Percentiles rank a stretch among this genome's conserved stretches.
These are phyloP conservation scores for Abortiporus biennis DNA, from an alignment of 1,284 basidiomycete species.

Conservation along the genomic window DNA sequence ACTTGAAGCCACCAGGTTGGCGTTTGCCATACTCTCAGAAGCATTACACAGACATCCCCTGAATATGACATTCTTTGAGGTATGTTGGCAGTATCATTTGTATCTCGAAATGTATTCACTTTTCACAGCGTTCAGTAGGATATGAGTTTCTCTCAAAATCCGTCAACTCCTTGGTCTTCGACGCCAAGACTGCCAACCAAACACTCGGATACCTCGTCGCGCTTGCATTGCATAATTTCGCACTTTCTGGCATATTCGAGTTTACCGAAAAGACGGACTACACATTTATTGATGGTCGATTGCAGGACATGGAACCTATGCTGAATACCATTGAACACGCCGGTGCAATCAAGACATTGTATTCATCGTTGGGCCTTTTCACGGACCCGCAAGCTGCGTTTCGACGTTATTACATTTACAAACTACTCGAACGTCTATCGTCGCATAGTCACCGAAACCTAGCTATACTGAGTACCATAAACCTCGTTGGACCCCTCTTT, in stretches of 20 bases:
- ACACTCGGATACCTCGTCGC: constrained; percentile 59
- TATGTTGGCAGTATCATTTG: constrained; percentile 34
- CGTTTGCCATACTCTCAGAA: constrained; percentile 58
- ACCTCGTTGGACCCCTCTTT: constrained; percentile 50
- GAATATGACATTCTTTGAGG: constrained; percentile 66
- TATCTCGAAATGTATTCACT: background rate
- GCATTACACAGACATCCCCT: constrained; percentile 48
- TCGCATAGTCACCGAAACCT: constrained; percentile 60
- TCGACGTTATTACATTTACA: constrained; percentile 47
- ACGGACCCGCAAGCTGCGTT: constrained; percentile 3
- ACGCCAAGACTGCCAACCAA: constrained; percentile 41
- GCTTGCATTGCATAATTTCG: constrained; percentile 58
- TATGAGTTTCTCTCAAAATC: constrained; percentile 57
- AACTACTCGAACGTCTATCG: constrained; percentile 56
- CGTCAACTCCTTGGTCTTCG: constrained; percentile 40
- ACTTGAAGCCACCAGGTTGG: constrained; percentile 48
- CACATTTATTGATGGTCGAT: constrained; percentile 25
- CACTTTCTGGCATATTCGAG: constrained; percentile 44
- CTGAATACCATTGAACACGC: constrained; percentile 47
- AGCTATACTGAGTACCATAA: constrained; percentile 52
- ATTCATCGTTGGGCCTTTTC: constrained; percentile 23
- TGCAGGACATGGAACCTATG: constrained; percentile 35
- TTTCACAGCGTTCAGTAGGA: constrained; percentile 40
- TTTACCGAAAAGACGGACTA: constrained; percentile 28
- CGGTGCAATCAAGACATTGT: constrained; percentile 49